These are phyloP conservation scores for Leptographium lundbergii DNA, from an alignment of 2,329 filamentous ascomycete genomes.

Conservation along the genomic window DNA sequence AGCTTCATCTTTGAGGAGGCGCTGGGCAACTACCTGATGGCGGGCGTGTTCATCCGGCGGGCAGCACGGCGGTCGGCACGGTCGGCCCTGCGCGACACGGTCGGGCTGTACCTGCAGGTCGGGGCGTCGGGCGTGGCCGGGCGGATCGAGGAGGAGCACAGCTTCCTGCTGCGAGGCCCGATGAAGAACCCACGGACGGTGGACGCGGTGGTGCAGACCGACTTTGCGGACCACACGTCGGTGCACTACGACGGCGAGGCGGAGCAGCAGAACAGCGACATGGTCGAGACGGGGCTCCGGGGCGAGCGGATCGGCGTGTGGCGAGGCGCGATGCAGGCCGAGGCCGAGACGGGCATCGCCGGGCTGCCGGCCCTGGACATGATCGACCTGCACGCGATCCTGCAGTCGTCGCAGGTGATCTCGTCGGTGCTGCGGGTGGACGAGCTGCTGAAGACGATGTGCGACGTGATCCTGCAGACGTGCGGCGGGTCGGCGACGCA, in stretches of 20 bases:
- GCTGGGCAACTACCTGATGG: slow-evolving; percentile 60
- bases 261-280: slow-evolving; percentile 23
- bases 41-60: slow-evolving; percentile 54
- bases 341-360: slow-evolving; percentile 31
- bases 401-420: slow-evolving; percentile 67
- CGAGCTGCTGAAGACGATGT: slow-evolving; percentile 66
- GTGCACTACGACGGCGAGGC: slow-evolving; percentile 39
- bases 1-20: slow-evolving; percentile 60
- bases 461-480: slow-evolving; percentile 66
- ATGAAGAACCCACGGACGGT: slow-evolving; percentile 43
- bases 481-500: slow-evolving; percentile 58
- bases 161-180: slow-evolving; percentile 51
- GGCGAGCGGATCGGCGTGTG: slow-evolving; percentile 50
- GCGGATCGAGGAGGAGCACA: slow-evolving; percentile 55
- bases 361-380: slow-evolving; percentile 67
- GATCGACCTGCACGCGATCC: slow-evolving; percentile 67
- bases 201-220: slow-evolving; percentile 55
- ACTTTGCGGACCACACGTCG: slow-evolving; percentile 45
- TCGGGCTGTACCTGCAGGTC: slow-evolving; percentile 55
- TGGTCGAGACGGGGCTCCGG: slow-evolving; percentile 31
- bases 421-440: slow-evolving; percentile 68
- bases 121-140: slow-evolving; percentile 58
- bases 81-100: slow-evolving; percentile 53
- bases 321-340: slow-evolving; percentile 46
- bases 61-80: slow-evolving; percentile 55